Conservation (phyloP, 345 rosid species). For the Passiflora organensis region DNA sequence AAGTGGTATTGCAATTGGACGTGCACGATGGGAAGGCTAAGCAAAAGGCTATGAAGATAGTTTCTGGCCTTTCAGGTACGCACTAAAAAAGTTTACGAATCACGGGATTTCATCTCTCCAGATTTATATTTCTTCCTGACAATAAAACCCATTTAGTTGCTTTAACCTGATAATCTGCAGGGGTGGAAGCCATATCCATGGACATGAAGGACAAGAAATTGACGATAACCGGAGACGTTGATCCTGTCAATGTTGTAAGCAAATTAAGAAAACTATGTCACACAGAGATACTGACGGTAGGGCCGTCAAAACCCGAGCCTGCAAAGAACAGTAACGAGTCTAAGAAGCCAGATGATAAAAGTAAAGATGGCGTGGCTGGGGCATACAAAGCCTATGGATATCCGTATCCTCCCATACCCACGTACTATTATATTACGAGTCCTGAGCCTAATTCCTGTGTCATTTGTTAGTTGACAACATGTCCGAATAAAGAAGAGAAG, state of each 20-base stretch:
- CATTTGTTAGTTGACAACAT: conserved; percentile 24
- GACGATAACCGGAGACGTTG: conserved; percentile 52
- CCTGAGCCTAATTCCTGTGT: conserved; percentile 37
- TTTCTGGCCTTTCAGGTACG: conserved; percentile 30
- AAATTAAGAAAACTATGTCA: conserved; percentile 52
- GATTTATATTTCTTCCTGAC: background rate
- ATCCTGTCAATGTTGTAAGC: conserved; percentile 31
- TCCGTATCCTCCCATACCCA: conserved; percentile 15
- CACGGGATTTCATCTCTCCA: too few relatives aligned
- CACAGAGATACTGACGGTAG: conserved; percentile 48
- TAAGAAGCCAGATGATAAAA: conserved; percentile 17
- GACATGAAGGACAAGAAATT: conserved; percentile 61
- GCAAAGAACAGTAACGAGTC: conserved; percentile 46
- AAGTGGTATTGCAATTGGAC: background rate
- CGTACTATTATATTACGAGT: conserved; percentile 14
- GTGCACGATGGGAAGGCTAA: conserved; percentile 20
- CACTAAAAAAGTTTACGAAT: too few relatives aligned
- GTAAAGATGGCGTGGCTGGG: conserved; percentile 21
- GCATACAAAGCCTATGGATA: conserved; percentile 16
- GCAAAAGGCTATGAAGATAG: conserved; percentile 34
- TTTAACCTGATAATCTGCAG: conserved; percentile 17
- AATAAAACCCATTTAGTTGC: background rate
- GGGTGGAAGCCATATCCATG: conserved; percentile 46
- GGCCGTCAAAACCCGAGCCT: conserved; percentile 53
- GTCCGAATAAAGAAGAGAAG: too few relatives aligned